Conservation (phyloP, 2,329 filamentous ascomycete genomes). For the Xylariaceae sp. region DNA sequence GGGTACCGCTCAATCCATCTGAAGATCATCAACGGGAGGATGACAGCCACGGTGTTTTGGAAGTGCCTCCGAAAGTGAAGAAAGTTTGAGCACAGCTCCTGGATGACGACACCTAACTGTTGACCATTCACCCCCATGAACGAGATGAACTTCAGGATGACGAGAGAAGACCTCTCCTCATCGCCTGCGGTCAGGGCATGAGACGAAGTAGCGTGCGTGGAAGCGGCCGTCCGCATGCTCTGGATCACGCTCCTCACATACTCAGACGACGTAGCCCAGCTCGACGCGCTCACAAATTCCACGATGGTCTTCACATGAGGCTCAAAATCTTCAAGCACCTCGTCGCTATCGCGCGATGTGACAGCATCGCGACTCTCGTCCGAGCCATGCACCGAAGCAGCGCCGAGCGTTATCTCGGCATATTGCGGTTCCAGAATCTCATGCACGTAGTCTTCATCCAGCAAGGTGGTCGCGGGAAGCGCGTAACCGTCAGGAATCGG, state of each 20-base stretch:
- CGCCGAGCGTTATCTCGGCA: slow-evolving; percentile 17
- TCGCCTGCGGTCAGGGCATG: slow-evolving; percentile 33
- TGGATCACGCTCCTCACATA: slow-evolving; percentile 48
- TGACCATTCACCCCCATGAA: slow-evolving; percentile 58
- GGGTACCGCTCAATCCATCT: slow-evolving; percentile 61
- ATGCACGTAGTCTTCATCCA: slow-evolving; percentile 42
- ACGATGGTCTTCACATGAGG: slow-evolving; percentile 47
- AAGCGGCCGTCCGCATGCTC: slow-evolving; percentile 37
- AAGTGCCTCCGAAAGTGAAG: slow-evolving; percentile 57
- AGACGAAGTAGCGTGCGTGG: slow-evolving; percentile 30
- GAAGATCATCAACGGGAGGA: slow-evolving; percentile 55
- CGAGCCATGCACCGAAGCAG: slow-evolving; percentile 25
- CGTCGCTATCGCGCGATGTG: slow-evolving; percentile 20
- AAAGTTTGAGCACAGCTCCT: slow-evolving; percentile 60
- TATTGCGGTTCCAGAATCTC: slow-evolving; percentile 27
- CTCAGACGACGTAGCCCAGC: slow-evolving; percentile 53
- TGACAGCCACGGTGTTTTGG: slow-evolving; percentile 55
- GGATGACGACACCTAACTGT: slow-evolving; percentile 54
- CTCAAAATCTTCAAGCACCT: slow-evolving; percentile 42
- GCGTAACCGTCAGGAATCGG: slow-evolving; percentile 51
- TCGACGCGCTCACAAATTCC: slow-evolving; percentile 58
- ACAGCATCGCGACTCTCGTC: slow-evolving; percentile 29
- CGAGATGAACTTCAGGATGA: slow-evolving; percentile 50
- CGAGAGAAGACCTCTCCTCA: slow-evolving; percentile 44
- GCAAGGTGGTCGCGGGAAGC: slow-evolving; percentile 48